Base-by-base conservation (phyloP, 306 rosid species). In the Pyrus communis region DNA sequence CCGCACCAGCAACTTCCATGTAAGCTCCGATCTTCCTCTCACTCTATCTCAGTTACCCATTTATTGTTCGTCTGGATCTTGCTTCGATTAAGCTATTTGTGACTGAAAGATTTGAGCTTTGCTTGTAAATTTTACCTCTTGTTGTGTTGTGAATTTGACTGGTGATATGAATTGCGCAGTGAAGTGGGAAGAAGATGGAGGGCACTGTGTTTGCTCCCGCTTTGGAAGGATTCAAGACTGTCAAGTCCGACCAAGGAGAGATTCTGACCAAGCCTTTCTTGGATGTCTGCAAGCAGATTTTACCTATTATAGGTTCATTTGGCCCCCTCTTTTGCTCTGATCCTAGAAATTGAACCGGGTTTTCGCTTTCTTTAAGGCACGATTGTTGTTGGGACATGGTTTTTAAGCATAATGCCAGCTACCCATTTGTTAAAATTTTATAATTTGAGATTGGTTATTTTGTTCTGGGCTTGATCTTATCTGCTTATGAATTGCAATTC, bases 221-320 rank as follows among this genome's bases (percentile, higher is more conserved):
- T 55, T 33, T 95, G 85, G 93, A 95, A 86, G 97, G 95, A 75
- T 71, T 91, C 14, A 82, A 89, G 86, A 76, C 54, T 75, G 90
- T 90, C 57, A 95, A 85, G 80, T 89, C 97, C 15, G 91, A 86
- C 10, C 85, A 84, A 73, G 99, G 93, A 67, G 97, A 95, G 75
- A 84, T 91, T 79, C 75, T 90, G 74, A 87, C 95, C 67, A 74
- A 78, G 86, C 96, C 93, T 76, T 95, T 95, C 86, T 85, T 95
- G 93, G 96, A 92, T 11, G 97, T 81, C 11, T 95, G 99, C 98
- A 92, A 89, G 81, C 91, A 84, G 45, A 89, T 95, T 79, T 82
- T 92, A 77, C 99, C 99, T 76, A 87, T 95, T 72, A 90, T 95
- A 70, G 99, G 98, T 95, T 77, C 80, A 22, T 54, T 54, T 17